A percentile compares a stretch with the other conserved stretches of the same genome.
These are phyloP conservation scores for Geranomyces michiganensis DNA, from an alignment of 192 early-diverging fungal species.

Conservation along the genomic window DNA sequence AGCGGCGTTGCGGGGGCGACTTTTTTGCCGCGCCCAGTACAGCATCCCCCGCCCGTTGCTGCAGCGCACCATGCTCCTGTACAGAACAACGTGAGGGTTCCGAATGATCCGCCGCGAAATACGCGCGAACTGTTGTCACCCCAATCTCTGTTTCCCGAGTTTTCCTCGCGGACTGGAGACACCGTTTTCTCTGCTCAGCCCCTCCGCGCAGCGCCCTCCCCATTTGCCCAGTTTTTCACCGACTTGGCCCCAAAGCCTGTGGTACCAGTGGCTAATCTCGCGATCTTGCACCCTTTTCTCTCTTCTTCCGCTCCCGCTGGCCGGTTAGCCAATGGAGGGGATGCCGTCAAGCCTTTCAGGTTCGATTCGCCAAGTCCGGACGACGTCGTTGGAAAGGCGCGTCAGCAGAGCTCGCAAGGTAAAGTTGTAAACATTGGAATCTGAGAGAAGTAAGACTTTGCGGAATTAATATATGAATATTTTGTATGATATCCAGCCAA, in stretches of 20 bases:
- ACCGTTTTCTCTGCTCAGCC: background rate
- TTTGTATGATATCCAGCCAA: conserved; percentile 34
- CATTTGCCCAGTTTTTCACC: conserved; percentile 33
- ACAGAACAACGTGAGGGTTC: too few relatives aligned
- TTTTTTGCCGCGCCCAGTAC: too few relatives aligned
- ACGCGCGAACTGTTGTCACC: background rate
- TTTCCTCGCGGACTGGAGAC: background rate
- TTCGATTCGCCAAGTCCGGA: conserved; percentile 86
- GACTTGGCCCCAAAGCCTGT: background rate
- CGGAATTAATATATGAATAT: conserved; percentile 36
- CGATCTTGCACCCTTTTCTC: background rate
- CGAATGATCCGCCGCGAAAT: too few relatives aligned
- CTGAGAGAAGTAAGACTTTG: too few relatives aligned
- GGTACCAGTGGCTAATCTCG: background rate
- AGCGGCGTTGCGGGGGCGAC: too few relatives aligned
- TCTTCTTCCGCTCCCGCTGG: background rate
- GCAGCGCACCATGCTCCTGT: too few relatives aligned
- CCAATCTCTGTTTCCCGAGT: background rate
- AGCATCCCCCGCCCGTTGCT: too few relatives aligned
- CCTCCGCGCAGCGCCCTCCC: conserved; percentile 26
- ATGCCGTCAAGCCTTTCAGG: conserved; percentile 49
- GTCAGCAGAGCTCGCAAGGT: conserved; percentile 53
- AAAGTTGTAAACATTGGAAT: background rate
- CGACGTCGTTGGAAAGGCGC: conserved; percentile 71
- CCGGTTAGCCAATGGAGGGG: conserved; percentile 6